Evolutionary conservation across 2,329 filamentous ascomycete species (phyloP), one percentile per base, ranked within the genome.

Genomic region (Diaporthe batatas): DNA sequence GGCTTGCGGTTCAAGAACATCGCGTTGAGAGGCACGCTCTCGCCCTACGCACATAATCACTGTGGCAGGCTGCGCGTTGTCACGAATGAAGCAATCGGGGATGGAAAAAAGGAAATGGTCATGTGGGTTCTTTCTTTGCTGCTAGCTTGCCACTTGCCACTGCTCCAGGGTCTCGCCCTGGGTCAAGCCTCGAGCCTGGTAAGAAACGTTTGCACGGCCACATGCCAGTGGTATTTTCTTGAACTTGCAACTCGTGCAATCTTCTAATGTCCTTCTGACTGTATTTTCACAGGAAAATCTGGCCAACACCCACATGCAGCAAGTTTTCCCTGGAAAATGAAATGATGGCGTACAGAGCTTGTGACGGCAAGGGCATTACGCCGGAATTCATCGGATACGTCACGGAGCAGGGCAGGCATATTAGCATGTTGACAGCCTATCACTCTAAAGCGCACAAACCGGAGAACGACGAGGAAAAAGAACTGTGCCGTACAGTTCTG

Each of bases 311-410:
- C 6, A 29, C 18, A 6, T 58, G 55, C 18, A 29, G 21, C 12
- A 36, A 29, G 16, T 3, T 54, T 2, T 39, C 55, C 2, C 25
- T 74, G 18, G 72, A 74, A 47, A 74, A 44, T 34, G 72, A 74
- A 21, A 74, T 72, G 64, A 69, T 72, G 57, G 64, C 65, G 42
- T 74, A 74, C 64, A 49, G 42, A 64, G 72, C 57, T 7, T 65
- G 55, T 21, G 49, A 36, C 6, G 70, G 51, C 1, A 34, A 29
- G 14, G 70, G 23, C 2, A 42, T 72, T 6, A 69, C 70, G 16
- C 70, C 72, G 11, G 42, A 74, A 2, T 70, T 74, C 29, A 12
- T 74, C 2, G 70, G 39, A 18, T 71, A 72, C 25, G 64, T 74
- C 64, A 57, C 51, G 14, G 72, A 74, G 18, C 11, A 44, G n/a